phyloP scores from a whole-genome alignment of 2,329 filamentous ascomycete species.

The Sphaerulina populicola region DNA sequence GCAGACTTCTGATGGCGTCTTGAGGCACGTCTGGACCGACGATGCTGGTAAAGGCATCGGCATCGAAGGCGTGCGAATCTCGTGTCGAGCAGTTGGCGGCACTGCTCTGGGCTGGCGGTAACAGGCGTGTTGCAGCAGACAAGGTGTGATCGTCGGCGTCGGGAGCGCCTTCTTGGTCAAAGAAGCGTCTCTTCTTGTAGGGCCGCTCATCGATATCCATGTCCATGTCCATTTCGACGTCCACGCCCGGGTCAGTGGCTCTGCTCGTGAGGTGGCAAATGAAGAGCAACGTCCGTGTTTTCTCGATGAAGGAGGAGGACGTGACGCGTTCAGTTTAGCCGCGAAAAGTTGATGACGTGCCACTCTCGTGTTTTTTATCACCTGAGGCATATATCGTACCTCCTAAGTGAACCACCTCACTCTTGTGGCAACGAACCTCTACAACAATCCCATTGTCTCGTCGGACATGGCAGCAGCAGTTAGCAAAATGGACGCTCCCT shows the following conservation, averaged over 20 bases:
- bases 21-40: constrained; percentile 46
- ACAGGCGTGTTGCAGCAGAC: constrained; percentile 28
- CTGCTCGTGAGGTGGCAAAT: too few relatives aligned
- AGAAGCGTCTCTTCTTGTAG: constrained; percentile 56
- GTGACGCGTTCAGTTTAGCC: too few relatives aligned
- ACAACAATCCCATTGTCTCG: background rate
- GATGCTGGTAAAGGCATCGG: constrained; percentile 48
- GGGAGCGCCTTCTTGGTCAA: constrained; percentile 44
- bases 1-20: constrained; percentile 42
- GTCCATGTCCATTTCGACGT: background rate
- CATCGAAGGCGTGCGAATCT: constrained; percentile 43
- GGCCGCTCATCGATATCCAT: constrained; percentile 46
- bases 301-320: too few relatives aligned
- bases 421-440: too few relatives aligned
- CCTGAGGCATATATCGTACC: too few relatives aligned
- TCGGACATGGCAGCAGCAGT: background rate
- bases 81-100: constrained; percentile 5
- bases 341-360: too few relatives aligned
- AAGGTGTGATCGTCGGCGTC: constrained; percentile 23
- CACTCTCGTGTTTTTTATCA: too few relatives aligned
- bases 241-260: too few relatives aligned
- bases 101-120: constrained; percentile 1
- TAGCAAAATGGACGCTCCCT: background rate
- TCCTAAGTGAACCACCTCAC: too few relatives aligned
- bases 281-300: too few relatives aligned